Conservation (phyloP, 805 yeast species). For the Vanderwaltozyma verrucispora region DNA sequence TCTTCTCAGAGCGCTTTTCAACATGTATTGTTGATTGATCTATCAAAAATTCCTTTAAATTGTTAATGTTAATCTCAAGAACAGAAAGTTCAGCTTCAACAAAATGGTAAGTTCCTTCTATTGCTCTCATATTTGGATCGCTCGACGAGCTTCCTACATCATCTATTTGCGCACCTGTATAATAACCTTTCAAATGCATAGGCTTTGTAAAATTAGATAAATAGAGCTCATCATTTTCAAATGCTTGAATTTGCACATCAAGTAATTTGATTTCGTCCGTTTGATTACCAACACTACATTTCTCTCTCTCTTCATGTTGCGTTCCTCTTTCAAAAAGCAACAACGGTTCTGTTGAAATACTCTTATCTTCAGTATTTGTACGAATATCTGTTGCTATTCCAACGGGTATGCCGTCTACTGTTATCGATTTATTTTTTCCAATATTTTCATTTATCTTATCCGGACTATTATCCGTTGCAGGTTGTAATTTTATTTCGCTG, state of each 20-base stretch:
- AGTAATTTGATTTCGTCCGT: slow-evolving; percentile 10
- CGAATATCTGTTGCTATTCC: no score
- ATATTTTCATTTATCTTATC: no score
- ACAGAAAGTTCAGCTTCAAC: slow-evolving; percentile 28
- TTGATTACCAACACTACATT: slow-evolving; percentile 7
- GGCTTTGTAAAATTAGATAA: slow-evolving; percentile 14
- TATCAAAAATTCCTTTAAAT: slow-evolving; percentile 21
- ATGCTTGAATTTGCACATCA: slow-evolving; percentile 12
- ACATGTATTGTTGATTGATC: slow-evolving; percentile 25
- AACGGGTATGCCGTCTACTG: no score
- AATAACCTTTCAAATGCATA: slow-evolving; percentile 11
- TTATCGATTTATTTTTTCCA: no score
- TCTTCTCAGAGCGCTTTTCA: slow-evolving; percentile 17
- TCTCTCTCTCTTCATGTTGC: slow-evolving; percentile 3
- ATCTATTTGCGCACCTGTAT: slow-evolving; percentile 13
- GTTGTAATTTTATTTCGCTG: no score
- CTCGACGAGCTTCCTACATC: slow-evolving; percentile 6
- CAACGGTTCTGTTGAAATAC: not conserved
- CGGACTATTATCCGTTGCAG: no score
- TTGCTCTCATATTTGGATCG: slow-evolving; percentile 11
- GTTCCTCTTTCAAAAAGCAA: slow-evolving; percentile 1
- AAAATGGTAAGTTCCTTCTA: slow-evolving; percentile 19
- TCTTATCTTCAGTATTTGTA: not conserved
- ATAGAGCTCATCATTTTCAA: slow-evolving; percentile 25
- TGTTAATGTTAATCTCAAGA: slow-evolving; percentile 23